phyloP scores from a whole-genome alignment of 345 rosid genomes.

The Noccaea bulbosa region DNA sequence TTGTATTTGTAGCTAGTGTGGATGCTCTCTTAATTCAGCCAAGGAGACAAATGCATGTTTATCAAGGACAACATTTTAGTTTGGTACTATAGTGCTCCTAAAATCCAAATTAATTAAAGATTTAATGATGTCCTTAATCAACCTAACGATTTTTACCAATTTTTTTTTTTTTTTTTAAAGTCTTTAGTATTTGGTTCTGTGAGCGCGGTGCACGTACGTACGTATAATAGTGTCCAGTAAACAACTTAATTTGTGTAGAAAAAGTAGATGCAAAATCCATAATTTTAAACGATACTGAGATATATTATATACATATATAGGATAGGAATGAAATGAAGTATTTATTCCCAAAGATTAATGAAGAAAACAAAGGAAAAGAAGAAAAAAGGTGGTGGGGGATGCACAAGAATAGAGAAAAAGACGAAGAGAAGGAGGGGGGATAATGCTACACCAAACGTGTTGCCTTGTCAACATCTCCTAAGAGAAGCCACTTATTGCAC shows the following conservation, averaged over 20 bases:
- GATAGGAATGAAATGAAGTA: background rate
- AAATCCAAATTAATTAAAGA: too few species aligned
- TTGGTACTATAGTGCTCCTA: too few species aligned
- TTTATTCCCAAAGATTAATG: background rate
- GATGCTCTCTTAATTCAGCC: background rate
- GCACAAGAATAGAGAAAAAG: conserved; percentile 18
- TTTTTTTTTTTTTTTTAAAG: too few species aligned
- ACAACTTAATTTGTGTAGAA: background rate
- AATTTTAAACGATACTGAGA: too few species aligned
- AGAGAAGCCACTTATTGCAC: conserved; percentile 28
- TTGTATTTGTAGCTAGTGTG: too few species aligned
- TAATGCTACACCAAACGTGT: conserved; percentile 37
- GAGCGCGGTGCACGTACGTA: too few species aligned
- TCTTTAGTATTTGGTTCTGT: too few species aligned
- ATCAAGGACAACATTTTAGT: too few species aligned
- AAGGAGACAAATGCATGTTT: background rate
- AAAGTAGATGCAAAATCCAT: background rate
- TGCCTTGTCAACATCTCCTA: conserved; percentile 43
- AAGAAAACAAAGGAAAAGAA: background rate
- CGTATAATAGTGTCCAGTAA: too few species aligned
- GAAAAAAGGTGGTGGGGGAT: background rate
- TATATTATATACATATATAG: too few species aligned
- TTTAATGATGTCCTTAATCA: too few species aligned
- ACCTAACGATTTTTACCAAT: too few species aligned
- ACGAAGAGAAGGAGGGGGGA: conserved; percentile 4